Evolutionary conservation across 768 basidiomycete species (phyloP), one percentile per base, ranked within the genome.

Genomic region (Boletus tylopilopsis): DNA sequence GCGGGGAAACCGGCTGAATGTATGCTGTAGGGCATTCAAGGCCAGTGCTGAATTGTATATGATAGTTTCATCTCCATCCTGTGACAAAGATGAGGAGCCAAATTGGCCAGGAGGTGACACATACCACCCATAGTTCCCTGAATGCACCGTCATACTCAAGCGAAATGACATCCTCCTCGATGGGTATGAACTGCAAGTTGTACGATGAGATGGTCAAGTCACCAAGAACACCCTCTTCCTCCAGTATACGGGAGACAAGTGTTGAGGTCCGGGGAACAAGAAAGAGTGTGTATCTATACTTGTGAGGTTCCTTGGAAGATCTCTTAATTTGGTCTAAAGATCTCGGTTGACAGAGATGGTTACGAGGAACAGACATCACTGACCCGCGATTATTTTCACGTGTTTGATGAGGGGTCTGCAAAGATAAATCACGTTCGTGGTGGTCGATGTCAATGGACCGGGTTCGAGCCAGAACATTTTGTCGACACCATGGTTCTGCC

Each of bases 391-490:
- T 46, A 90, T 86, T 69, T 87, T 89, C 64, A 94, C 83, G 65
- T 84, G 81, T 53, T 80, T 86, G 52, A 96, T 89, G 59, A 80
- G 77, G 3, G 95, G 93, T 27, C 94, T 79, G 67, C 90, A 95
- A 9, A 99, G 79, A 70, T 97, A 99, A 18, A 99, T 81, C 50
- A 98, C 82, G 59, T 94, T 94, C 29, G 87, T 79, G 6, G 94
- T 94, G 4, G 82, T 78, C 3, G 90, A 87, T 12, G 82, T 77
- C 39, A 98, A 71, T 9, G 90, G 85, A 16, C 94, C 94, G 11
- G 86, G 69, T 69, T 98, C 96, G 21, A 99, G 81, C 95, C 96
- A 99, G 72, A 94, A 96, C 90, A 99, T 95, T 76, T 96, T 96
- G 73, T 97, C 94, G 4, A 99, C 92, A 6, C 93, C 94, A 82